Base-by-base conservation (phyloP, 2,329 filamentous ascomycete species). In the Colletotrichum tanaceti region DNA sequence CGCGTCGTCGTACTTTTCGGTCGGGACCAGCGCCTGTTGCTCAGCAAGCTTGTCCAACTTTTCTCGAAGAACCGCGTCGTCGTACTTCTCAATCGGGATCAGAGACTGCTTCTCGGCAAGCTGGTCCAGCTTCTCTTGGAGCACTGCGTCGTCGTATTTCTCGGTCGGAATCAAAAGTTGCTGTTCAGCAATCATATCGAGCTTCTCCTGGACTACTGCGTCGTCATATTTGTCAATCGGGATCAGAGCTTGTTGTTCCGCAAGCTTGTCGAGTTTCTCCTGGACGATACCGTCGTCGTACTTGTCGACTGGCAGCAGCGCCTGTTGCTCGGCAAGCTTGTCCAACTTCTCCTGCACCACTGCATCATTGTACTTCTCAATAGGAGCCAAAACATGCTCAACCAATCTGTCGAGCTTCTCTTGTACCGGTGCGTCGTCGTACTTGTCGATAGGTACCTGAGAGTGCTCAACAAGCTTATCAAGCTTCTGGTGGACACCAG, bases 291-390 rank as follows among this genome's bases (percentile, higher is more conserved):
- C 64, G 46, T 76, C 74, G 16, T 76, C 71, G 46, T 71, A 73
- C 59, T 59, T 71, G 20, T 72, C 70, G 1, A 80, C 24, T 5
- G 68, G 63, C 11, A 62, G 14, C 10, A 62, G 20, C 4, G 49
- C 46, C 38, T 61, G 50, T 35, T 58, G 50, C 35, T 65, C 63
- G 6, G 57, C 59, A 9, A 88, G 81, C 64, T 91, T 88, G 63
- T 89, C 81, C 68, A 91, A 86, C 76, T 86, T 87, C 66, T 86
- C 83, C 71, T 88, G 82, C 35, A 90, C 81, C 3, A 83, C 81
- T 10, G 79, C 83, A 1, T 76, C 73, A 24, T 76, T 68, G 43
- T 70, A 71, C 57, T 62, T 71, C 14, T 71, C 70, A 3, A 32
- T 88, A 1, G 67, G 57, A 6, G 41, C 22, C 18, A 58, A 84